Evolutionary conservation across 305 asterid genomes (phyloP).

Genomic region (Ajuga reptans): DNA sequence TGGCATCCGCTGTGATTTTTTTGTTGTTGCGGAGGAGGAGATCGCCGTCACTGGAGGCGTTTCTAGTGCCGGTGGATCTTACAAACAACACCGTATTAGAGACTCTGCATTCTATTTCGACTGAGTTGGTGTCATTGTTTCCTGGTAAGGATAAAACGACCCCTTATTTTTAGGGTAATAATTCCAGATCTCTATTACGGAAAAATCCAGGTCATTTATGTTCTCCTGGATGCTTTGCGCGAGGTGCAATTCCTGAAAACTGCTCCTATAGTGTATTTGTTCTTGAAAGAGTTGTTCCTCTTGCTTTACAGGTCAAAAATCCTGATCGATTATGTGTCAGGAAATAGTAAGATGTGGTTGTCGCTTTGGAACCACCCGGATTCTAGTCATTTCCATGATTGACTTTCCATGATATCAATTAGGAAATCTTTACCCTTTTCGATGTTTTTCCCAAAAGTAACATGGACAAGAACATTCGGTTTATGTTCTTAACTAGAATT

Average conservation of each 20-base stretch:
- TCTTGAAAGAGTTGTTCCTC: slow-evolving; percentile 88
- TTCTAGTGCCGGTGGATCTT: slow-evolving; percentile 74
- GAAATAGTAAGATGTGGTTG: slow-evolving; percentile 76
- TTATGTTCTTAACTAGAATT: no score
- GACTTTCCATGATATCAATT: slow-evolving; percentile 73
- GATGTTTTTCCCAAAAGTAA: slow-evolving; percentile 96
- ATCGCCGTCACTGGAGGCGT: slow-evolving; percentile 72
- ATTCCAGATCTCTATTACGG: slow-evolving; percentile 55
- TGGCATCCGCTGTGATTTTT: slow-evolving; percentile 85
- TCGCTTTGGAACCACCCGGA: slow-evolving; percentile 63
- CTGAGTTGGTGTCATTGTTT: slow-evolving; percentile 46
- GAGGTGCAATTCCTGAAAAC: slow-evolving; percentile 32
- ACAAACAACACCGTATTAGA: slow-evolving; percentile 46
- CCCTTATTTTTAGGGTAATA: slow-evolving; percentile 49
- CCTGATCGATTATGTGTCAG: slow-evolving; percentile 58
- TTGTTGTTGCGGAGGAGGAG: slow-evolving; percentile 82
- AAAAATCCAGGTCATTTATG: slow-evolving; percentile 54
- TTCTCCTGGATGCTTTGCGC: slow-evolving; percentile 50
- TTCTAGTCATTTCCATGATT: slow-evolving; percentile 79
- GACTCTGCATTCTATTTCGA: slow-evolving; percentile 40
- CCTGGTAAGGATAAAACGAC: slow-evolving; percentile 31
- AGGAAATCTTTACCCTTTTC: slow-evolving; percentile 74
- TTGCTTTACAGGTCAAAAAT: slow-evolving; percentile 73
- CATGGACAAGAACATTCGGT: no score
- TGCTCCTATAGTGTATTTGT: slow-evolving; percentile 42